Evolutionary conservation across 2,329 filamentous ascomycete genomes (phyloP).

Genomic region (Aotearoamyces nothofagi): DNA sequence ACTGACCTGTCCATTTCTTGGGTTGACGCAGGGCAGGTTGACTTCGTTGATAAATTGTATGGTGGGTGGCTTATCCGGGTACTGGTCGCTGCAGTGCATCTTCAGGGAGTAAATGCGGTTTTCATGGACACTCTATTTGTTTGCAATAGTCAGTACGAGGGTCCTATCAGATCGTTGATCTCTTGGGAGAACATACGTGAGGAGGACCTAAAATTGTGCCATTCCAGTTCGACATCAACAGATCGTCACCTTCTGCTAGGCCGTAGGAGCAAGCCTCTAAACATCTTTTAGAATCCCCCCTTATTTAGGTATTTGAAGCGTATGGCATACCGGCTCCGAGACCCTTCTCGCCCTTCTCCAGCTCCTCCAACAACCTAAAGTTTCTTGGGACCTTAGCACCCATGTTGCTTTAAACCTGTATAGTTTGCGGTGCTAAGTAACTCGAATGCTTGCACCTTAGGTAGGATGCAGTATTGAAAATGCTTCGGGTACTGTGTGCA

Average conservation of each 20-base stretch:
- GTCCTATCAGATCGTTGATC: too few species aligned
- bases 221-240: constrained; percentile 97
- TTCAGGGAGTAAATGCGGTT: constrained; percentile 98
- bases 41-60: constrained; percentile 90
- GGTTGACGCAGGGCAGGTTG: constrained; percentile 90
- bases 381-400: constrained; percentile 76
- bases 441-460: too few species aligned
- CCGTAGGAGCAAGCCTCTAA: constrained; percentile 94
- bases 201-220: constrained; percentile 94
- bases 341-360: constrained; percentile 98
- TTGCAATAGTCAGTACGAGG: too few species aligned
- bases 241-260: constrained; percentile 82
- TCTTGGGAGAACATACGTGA: constrained; percentile 80
- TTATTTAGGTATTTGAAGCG: neutral
- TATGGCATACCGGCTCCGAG: constrained; percentile 63
- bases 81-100: constrained; percentile 83
- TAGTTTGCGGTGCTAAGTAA: too few species aligned
- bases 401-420: too few species aligned
- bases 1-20: constrained; percentile 55
- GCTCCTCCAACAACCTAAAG: constrained; percentile 90
- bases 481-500: too few species aligned
- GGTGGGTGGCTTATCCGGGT: constrained; percentile 77
- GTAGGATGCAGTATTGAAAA: too few species aligned
- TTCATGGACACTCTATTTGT: constrained; percentile 82
- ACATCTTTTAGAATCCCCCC: constrained; percentile 4